Evolutionary conservation across 805 yeast species (phyloP).

Genomic region (Candida sanyiensis): DNA sequence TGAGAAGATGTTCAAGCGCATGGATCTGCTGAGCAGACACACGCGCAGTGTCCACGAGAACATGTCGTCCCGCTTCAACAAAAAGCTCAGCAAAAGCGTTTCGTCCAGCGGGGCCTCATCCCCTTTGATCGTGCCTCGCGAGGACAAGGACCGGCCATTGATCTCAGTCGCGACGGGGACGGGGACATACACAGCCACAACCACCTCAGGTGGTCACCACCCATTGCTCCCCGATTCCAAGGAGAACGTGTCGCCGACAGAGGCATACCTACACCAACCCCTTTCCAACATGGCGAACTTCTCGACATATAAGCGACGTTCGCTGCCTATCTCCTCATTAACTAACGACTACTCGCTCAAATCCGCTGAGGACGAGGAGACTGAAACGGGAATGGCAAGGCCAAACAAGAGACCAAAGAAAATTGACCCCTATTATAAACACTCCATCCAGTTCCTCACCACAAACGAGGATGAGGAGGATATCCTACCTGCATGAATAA

Average conservation of each 20-base stretch:
- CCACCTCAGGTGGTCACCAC: too few species aligned
- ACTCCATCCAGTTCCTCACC: conserved; percentile 24
- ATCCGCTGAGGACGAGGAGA: neutral
- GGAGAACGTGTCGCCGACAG: too few species aligned
- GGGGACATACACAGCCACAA: too few species aligned
- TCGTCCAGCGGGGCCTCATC: conserved; percentile 5
- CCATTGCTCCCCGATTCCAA: too few species aligned
- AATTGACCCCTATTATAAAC: conserved; percentile 15
- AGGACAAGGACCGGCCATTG: neutral
- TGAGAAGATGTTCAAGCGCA: conserved; percentile 51
- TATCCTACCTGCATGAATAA: neutral
- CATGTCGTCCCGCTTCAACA: conserved; percentile 35
- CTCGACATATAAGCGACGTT: neutral
- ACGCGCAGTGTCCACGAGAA: conserved; percentile 34
- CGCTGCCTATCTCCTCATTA: neutral
- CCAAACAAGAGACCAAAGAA: neutral
- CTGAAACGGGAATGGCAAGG: too few species aligned
- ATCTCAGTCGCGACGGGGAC: too few species aligned
- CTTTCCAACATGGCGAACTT: too few species aligned
- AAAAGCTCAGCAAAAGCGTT: conserved; percentile 20
- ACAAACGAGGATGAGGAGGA: conserved; percentile 6
- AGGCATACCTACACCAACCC: too few species aligned
- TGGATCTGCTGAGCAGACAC: conserved; percentile 33
- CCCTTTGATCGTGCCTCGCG: neutral
- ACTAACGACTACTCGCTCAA: neutral